Evolutionary conservation across 768 basidiomycete species (phyloP).

Genomic region (Rhodosporidiobolus odoratus): DNA sequence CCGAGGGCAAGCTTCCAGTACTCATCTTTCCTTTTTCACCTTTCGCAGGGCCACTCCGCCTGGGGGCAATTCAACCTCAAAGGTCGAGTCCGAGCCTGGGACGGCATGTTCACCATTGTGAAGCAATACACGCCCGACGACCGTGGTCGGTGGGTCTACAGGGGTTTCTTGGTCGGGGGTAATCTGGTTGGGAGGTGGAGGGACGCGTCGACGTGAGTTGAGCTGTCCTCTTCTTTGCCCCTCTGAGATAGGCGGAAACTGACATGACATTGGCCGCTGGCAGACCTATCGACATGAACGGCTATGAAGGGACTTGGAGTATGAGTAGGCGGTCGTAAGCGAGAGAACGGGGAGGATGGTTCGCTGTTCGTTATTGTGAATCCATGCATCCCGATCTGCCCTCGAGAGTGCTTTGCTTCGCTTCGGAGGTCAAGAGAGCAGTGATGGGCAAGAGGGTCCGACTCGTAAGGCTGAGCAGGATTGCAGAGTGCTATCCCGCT

Average conservation of each 20-base stretch:
- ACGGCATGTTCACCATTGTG: constrained; percentile 72
- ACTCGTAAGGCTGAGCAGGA: no score
- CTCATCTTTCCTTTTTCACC: no score
- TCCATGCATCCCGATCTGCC: no score
- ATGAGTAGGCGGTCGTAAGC: not conserved
- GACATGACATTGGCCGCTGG: no score
- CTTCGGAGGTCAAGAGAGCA: no score
- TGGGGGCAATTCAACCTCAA: constrained; percentile 81
- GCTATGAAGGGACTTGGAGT: constrained; percentile 34
- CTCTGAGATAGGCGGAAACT: not conserved
- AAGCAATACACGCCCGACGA: constrained; percentile 61
- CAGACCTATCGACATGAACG: constrained; percentile 29
- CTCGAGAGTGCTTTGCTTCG: no score
- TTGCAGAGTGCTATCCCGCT: no score
- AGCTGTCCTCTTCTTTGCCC: not conserved
- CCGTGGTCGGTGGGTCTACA: constrained; percentile 76
- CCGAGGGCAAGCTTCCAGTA: no score
- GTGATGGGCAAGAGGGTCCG: no score
- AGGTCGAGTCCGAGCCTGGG: constrained; percentile 72
- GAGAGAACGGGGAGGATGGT: not conserved
- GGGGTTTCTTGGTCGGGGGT: constrained; percentile 67
- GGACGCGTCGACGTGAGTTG: constrained; percentile 49
- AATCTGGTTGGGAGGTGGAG: constrained; percentile 80
- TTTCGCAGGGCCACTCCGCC: constrained; percentile 72
- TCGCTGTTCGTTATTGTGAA: no score